Conservation (phyloP, 345 rosid genomes). For the Populus ilicifolia region DNA sequence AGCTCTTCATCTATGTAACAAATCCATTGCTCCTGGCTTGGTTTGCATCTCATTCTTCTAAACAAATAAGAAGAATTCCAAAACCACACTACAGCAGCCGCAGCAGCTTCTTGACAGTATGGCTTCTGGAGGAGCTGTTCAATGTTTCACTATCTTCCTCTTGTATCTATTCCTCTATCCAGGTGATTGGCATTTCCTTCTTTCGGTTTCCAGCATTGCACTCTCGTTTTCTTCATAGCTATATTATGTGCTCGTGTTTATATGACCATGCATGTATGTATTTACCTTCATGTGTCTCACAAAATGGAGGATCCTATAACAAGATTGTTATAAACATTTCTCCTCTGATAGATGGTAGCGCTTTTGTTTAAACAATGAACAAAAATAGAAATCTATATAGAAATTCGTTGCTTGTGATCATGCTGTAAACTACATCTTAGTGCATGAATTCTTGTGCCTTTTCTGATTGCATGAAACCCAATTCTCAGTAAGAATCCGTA, state of each 20-base stretch:
- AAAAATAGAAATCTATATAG: neutral
- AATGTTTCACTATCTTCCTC: constrained; percentile 40
- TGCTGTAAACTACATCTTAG: neutral
- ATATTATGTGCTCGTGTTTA: neutral
- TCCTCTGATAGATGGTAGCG: neutral
- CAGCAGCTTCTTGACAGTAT: constrained; percentile 33
- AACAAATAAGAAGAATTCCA: constrained; percentile 16
- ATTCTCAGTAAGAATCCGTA: neutral
- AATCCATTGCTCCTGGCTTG: constrained; percentile 39
- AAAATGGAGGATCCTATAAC: neutral
- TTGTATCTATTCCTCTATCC: constrained; percentile 46
- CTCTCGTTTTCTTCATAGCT: neutral
- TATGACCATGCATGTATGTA: neutral
- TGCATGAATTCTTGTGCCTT: neutral
- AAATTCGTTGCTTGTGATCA: neutral
- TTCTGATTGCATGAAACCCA: neutral
- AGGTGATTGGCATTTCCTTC: constrained; percentile 48
- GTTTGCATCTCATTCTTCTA: constrained; percentile 39
- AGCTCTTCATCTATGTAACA: constrained; percentile 52
- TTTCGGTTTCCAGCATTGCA: neutral
- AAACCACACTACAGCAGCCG: constrained; percentile 3
- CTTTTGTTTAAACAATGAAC: neutral
- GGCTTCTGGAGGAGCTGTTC: constrained; percentile 37
- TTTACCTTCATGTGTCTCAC: neutral
- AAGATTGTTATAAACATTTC: neutral